Base-by-base conservation (phyloP, 768 basidiomycete genomes). In the Mycena olivaceomarginata region DNA sequence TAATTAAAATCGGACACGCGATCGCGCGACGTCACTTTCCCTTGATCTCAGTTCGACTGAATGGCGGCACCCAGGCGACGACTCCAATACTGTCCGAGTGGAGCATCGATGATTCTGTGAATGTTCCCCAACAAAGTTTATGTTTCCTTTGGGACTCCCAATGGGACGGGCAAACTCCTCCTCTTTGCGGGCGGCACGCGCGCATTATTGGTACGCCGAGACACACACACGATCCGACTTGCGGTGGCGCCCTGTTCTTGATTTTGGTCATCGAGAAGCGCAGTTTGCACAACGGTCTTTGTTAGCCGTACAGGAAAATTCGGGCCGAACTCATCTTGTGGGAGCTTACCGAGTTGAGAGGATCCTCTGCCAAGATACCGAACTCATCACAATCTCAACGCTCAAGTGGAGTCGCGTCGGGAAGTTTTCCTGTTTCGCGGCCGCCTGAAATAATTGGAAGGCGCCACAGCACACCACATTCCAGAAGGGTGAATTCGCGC, bases 1-100 rank as follows among this genome's bases (percentile, higher is more conserved):
- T 76, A 76, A 76, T 76, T 76, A 71, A 72, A 76, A 67, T 20
- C 5, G 11, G 43, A 39, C 41, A n/a, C 10, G 37, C 18, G 43
- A 43, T 51, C 46, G 37, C 25, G 31, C 59, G 46, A 63, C 68
- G 60, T 65, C 74, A 51, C 31, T 31, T 31, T 31, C 31, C 31
- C 31, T 31, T 11, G 12, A 56, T 39, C 15, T 31, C 41, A 10
- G 37, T 18, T n/a, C 51, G 63, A 46, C 1, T 22, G 31, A 46
- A 46, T 62, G 3, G 48, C 46, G 10, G 40, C 20, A 0, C 18
- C 41, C 40, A 64, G 57, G 18, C 25, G 53, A 45, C 15, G 46
- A 25, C 59, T 63, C 65, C 66, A 60, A 56, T 16, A n/a, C 62
- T 72, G 64, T 72, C 71, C 20, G 40, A 72, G 71, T 72, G 71